A percentile compares a stretch with the other conserved stretches of the same genome.
Evolutionary conservation across 805 yeast species (phyloP).

Genomic region (Candida dendrica): DNA sequence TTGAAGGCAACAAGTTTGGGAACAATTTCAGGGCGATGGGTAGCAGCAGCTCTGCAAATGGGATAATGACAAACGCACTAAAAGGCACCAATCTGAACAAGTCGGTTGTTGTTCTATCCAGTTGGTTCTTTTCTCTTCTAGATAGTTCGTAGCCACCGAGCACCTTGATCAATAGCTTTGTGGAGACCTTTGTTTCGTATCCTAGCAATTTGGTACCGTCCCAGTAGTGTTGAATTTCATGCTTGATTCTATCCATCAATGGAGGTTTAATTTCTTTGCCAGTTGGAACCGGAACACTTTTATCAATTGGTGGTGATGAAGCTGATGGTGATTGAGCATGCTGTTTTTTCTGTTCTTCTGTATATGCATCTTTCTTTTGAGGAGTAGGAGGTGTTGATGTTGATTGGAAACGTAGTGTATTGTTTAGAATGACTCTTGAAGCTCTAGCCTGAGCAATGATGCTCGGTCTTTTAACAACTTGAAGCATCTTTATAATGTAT

Average conservation of each 20-base stretch:
- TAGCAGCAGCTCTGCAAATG: conserved; percentile 87
- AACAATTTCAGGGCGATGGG: conserved; percentile 89
- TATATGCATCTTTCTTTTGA: background rate
- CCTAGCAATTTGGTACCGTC: conserved; percentile 92
- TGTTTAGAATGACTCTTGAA: background rate
- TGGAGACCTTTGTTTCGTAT: conserved; percentile 78
- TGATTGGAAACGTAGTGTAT: background rate
- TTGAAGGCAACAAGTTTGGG: conserved; percentile 91
- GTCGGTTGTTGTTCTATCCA: conserved; percentile 81
- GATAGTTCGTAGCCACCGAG: conserved; percentile 86
- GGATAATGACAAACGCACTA: conserved; percentile 81
- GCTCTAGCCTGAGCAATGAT: background rate
- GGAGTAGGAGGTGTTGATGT: background rate
- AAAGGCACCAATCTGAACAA: conserved; percentile 86
- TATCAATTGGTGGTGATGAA: background rate
- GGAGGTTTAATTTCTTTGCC: conserved; percentile 33
- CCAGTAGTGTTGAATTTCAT: conserved; percentile 90
- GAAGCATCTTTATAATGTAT: background rate
- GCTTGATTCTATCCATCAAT: conserved; percentile 79
- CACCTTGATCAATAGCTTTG: conserved; percentile 72
- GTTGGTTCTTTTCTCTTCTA: conserved; percentile 83
- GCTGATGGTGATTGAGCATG: background rate
- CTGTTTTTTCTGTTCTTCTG: background rate
- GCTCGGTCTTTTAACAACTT: background rate
- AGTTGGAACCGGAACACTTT: background rate